phyloP scores from a whole-genome alignment of 2,329 filamentous ascomycete species.

The Nemania abortiva region DNA sequence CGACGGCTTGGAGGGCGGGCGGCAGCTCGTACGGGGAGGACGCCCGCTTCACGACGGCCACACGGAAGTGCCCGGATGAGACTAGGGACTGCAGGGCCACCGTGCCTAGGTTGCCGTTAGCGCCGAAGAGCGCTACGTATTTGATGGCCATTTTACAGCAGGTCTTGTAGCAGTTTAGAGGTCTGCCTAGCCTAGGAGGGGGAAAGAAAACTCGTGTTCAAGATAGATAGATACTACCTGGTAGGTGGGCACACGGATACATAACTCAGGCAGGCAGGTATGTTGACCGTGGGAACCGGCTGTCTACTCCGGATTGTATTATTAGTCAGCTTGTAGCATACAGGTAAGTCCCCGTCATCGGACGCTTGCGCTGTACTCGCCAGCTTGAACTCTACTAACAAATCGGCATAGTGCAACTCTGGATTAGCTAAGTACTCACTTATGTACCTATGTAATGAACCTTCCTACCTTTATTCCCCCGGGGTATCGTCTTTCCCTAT shows the following conservation, averaged over 20 bases:
- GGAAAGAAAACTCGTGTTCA: not conserved
- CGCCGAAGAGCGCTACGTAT: conserved; percentile 55
- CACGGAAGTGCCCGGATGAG: conserved; percentile 46
- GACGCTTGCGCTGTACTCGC: not conserved
- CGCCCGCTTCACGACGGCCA: conserved; percentile 53
- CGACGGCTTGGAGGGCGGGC: not conserved
- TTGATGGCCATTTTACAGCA: conserved; percentile 48
- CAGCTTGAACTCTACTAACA: not conserved
- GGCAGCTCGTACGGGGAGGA: conserved; percentile 34
- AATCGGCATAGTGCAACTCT: not conserved
- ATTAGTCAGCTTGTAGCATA: not conserved
- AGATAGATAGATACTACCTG: too few species aligned
- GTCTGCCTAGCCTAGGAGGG: not conserved
- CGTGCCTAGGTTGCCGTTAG: conserved; percentile 54
- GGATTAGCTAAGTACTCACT: not conserved
- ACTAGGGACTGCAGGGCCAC: conserved; percentile 52
- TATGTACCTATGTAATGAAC: not conserved
- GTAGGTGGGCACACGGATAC: too few species aligned
- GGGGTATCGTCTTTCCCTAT: not conserved
- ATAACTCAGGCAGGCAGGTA: not conserved
- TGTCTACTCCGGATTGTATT: not conserved
- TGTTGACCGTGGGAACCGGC: not conserved
- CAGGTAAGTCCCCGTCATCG: not conserved
- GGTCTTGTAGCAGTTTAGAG: not conserved
- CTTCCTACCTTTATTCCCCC: not conserved